Evolutionary conservation across 108 stramenopile species (phyloP).

Genomic region (Schizochytrium sp.): DNA sequence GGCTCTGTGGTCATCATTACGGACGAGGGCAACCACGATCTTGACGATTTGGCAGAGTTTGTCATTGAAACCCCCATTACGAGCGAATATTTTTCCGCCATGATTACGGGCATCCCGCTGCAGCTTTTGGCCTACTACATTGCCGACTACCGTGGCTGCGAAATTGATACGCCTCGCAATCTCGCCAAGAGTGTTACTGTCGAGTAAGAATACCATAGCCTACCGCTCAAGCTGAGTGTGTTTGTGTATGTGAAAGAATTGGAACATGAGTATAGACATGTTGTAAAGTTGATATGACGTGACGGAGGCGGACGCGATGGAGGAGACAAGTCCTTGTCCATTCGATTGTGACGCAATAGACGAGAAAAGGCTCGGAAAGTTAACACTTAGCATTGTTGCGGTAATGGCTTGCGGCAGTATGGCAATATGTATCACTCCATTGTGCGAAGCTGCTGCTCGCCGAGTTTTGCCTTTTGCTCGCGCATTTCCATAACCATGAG

Average conservation of each 20-base stretch:
- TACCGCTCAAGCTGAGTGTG: too few relatives aligned
- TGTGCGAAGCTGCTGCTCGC: not conserved
- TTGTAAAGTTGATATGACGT: too few relatives aligned
- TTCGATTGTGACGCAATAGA: not conserved
- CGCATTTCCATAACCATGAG: not conserved
- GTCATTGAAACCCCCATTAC: slow-evolving; percentile 86
- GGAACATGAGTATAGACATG: too few relatives aligned
- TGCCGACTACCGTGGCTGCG: slow-evolving; percentile 86
- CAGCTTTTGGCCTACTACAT: slow-evolving; percentile 96
- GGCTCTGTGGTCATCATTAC: slow-evolving; percentile 16
- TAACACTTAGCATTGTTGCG: not conserved
- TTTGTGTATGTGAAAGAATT: too few relatives aligned
- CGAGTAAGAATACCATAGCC: slow-evolving; percentile 53
- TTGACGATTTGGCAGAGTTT: slow-evolving; percentile 72
- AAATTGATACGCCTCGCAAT: slow-evolving; percentile 95
- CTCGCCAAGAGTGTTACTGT: slow-evolving; percentile 99
- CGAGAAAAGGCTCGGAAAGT: not conserved
- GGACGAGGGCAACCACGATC: slow-evolving; percentile 23
- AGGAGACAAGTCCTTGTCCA: too few relatives aligned
- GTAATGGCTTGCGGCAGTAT: not conserved
- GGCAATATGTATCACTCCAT: not conserved
- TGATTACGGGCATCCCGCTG: slow-evolving; percentile 83
- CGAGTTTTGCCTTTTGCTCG: not conserved
- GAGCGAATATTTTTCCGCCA: slow-evolving; percentile 52
- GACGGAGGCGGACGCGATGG: too few relatives aligned